Conservation (phyloP, 768 basidiomycete species). For the Tulasnella sp. region DNA sequence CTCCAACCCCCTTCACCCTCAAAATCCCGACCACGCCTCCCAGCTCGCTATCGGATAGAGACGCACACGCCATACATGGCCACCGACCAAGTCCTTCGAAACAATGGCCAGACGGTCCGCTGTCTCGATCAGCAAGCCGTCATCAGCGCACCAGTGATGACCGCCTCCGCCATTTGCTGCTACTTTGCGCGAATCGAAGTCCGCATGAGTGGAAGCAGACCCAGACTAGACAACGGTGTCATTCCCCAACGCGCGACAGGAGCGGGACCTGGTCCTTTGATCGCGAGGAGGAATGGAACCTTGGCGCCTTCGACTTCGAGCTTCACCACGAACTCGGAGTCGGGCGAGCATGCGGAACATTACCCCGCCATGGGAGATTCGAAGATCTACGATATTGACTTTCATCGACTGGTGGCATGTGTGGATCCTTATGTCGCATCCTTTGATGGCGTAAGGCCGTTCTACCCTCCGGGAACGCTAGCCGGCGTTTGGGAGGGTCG, state of each 20-base stretch:
- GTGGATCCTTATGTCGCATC: conserved; percentile 14
- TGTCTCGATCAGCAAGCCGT: not conserved
- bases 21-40: not conserved
- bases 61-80: not conserved
- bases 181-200: conserved; percentile 6
- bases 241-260: not conserved
- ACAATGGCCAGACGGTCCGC: conserved; percentile 2
- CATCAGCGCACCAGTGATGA: conserved; percentile 7
- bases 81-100: not conserved
- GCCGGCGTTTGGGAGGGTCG: conserved; percentile 18
- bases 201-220: not conserved
- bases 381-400: conserved; percentile 9
- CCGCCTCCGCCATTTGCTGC: not conserved
- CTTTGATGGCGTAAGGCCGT: not conserved
- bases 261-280: not conserved
- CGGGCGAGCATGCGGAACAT: not conserved
- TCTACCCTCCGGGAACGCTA: conserved; percentile 14
- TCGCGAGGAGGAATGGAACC: no score
- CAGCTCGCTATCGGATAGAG: not conserved
- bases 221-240: not conserved
- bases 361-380: conserved; percentile 3
- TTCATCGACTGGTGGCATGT: not conserved
- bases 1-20: not conserved
- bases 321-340: no score
- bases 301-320: no score